These are phyloP conservation scores for Torulaspora pretoriensis DNA, from an alignment of 1,139 yeast species.

Conservation along the genomic window DNA sequence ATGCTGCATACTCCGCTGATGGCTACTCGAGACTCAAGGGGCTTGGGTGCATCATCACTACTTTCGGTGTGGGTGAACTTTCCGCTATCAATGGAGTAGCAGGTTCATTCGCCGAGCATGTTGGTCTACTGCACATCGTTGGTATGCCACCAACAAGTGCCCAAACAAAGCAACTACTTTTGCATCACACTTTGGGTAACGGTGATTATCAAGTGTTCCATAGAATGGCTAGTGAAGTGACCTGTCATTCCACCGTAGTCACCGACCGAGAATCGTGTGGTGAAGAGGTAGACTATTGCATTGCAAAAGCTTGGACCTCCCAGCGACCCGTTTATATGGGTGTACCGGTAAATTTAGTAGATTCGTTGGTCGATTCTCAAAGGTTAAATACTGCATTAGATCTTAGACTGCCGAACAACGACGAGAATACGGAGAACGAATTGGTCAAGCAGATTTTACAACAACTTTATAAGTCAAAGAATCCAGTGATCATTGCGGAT, in stretches of 20 bases:
- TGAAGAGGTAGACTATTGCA: slow-evolving; percentile 62
- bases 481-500: slow-evolving; percentile 74
- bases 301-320: slow-evolving; percentile 58
- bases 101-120: slow-evolving; percentile 58
- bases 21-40: slow-evolving; percentile 61
- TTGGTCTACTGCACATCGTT: slow-evolving; percentile 52
- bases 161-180: slow-evolving; percentile 49
- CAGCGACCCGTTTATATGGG: slow-evolving; percentile 84
- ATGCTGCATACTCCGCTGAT: slow-evolving; percentile 41
- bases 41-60: slow-evolving; percentile 52
- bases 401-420: slow-evolving; percentile 52
- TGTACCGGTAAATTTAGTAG: slow-evolving; percentile 73
- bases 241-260: slow-evolving; percentile 57
- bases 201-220: slow-evolving; percentile 76
- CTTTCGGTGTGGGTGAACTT: slow-evolving; percentile 65
- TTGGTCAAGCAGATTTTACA: slow-evolving; percentile 54
- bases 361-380: slow-evolving; percentile 49
- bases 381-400: slow-evolving; percentile 58
- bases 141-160: slow-evolving; percentile 59
- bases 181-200: slow-evolving; percentile 71
- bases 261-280: slow-evolving; percentile 60
- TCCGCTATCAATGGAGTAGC: slow-evolving; percentile 58
- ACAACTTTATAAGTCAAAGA: slow-evolving; percentile 50
- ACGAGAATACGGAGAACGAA: slow-evolving; percentile 61
- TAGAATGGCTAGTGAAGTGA: slow-evolving; percentile 63